phyloP scores from a whole-genome alignment of 2,329 filamentous ascomycete genomes.

The Alternaria consortialis region DNA sequence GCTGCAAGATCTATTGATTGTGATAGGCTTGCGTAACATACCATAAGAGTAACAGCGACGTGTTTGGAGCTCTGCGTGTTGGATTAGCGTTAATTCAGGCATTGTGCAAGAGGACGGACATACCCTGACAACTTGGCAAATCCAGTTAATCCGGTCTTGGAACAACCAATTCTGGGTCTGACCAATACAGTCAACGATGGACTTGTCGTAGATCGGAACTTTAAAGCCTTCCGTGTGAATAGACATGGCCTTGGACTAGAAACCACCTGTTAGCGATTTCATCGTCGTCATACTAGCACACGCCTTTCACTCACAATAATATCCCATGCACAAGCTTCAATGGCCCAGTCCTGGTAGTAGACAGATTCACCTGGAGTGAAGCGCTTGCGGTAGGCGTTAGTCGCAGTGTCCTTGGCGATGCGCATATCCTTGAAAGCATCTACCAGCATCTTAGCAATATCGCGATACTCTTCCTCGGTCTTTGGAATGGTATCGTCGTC shows the following conservation, averaged over 20 bases:
- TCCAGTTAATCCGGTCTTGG: slow-evolving; percentile 20
- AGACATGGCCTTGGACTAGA: slow-evolving; percentile 9
- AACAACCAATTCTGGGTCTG: slow-evolving; percentile 24
- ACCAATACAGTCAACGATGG: slow-evolving; percentile 16
- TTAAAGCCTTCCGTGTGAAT: slow-evolving; percentile 22
- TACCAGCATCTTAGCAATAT: slow-evolving; percentile 1
- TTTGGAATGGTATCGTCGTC: slow-evolving; percentile 16
- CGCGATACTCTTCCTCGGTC: slow-evolving; percentile 12
- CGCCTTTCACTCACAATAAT: slow-evolving; percentile 11
- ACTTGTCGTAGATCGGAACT: slow-evolving; percentile 17
- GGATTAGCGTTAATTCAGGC: background rate
- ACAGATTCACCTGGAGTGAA: slow-evolving; percentile 7
- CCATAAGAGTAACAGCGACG: slow-evolving; percentile 20
- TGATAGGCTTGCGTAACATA: background rate
- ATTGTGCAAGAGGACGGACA: background rate
- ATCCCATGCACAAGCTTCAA: slow-evolving; percentile 24
- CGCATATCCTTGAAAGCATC: slow-evolving; percentile 20
- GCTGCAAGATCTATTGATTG: background rate
- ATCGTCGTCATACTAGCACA: background rate
- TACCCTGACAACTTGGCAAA: slow-evolving; percentile 20
- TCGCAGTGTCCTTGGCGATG: slow-evolving; percentile 7
- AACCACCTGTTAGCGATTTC: background rate
- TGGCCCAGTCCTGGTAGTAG: slow-evolving; percentile 20
- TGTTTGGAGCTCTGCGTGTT: slow-evolving; percentile 12
- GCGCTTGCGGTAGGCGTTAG: slow-evolving; percentile 23